phyloP scores from a whole-genome alignment of 1,284 basidiomycete species.

The Blastosporella zonata region DNA sequence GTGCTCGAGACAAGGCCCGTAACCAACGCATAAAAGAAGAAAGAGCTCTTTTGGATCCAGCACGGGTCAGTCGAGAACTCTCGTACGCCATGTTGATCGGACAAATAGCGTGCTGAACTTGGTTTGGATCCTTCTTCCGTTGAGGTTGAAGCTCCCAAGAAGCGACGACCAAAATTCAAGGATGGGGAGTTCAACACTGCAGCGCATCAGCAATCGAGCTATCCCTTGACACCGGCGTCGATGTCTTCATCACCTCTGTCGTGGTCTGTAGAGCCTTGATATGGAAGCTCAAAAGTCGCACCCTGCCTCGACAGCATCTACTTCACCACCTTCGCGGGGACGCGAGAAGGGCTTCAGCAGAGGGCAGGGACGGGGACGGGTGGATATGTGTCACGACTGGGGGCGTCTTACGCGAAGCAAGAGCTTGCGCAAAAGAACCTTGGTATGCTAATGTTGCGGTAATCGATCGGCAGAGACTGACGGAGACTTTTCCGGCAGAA shows the following conservation, averaged over 20 bases:
- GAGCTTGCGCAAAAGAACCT: constrained; percentile 7
- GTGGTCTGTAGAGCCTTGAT: constrained; percentile 7
- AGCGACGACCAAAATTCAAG: neutral
- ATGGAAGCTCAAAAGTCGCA: neutral
- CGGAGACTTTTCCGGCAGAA: neutral
- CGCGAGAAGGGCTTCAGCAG: neutral
- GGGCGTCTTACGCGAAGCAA: neutral
- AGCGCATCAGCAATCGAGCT: constrained; percentile 3
- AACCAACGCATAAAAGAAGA: constrained; percentile 25
- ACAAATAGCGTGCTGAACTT: neutral
- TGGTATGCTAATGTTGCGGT: neutral
- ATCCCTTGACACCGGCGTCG: constrained; percentile 15
- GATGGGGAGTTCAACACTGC: neutral
- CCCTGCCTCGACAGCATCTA: neutral
- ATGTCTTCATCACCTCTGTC: constrained; percentile 13
- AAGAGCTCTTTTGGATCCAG: constrained; percentile 16
- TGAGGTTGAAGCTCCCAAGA: neutral
- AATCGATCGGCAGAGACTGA: neutral
- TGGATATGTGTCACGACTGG: neutral
- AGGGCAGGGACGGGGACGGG: constrained; percentile 12
- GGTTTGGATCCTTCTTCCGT: neutral
- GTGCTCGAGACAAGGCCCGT: constrained; percentile 33
- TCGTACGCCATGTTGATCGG: neutral
- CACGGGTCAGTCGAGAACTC: constrained; percentile 1
- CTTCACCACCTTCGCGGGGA: neutral